phyloP scores from a whole-genome alignment of 805 yeast genomes.

The Kurtzmaniella fragi region DNA sequence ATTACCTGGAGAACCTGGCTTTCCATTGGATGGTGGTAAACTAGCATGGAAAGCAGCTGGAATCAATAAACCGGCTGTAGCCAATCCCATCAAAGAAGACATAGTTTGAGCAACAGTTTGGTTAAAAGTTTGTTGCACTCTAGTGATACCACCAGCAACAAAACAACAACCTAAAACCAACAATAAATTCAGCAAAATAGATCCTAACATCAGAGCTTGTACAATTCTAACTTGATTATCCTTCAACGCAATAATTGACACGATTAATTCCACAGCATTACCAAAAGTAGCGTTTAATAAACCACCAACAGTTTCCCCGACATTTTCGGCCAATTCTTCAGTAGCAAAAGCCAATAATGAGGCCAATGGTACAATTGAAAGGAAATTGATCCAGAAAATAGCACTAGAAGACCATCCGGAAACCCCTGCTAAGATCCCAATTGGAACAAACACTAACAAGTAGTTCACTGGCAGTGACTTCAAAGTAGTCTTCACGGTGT shows the following conservation, averaged over 20 bases:
- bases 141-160: constrained; percentile 83
- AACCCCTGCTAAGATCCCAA: constrained; percentile 74
- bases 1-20: constrained; percentile 28
- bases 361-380: constrained; percentile 91
- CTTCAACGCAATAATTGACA: constrained; percentile 80
- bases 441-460: constrained; percentile 78
- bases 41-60: constrained; percentile 96
- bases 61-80: constrained; percentile 80
- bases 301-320: constrained; percentile 92
- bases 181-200: constrained; percentile 81
- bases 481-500: constrained; percentile 22
- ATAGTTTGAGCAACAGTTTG: constrained; percentile 98
- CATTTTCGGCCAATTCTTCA: constrained; percentile 81
- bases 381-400: constrained; percentile 70
- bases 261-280: constrained; percentile 95
- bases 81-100: constrained; percentile 88
- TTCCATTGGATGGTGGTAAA: constrained; percentile 44
- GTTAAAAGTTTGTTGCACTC: constrained; percentile 83
- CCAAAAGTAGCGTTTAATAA: constrained; percentile 95
- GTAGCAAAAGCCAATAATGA: constrained; percentile 88
- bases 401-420: constrained; percentile 49
- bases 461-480: constrained; percentile 70
- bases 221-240: constrained; percentile 90
- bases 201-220: constrained; percentile 96
- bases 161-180: constrained; percentile 95